Conservation (phyloP, 2,329 filamentous ascomycete species). For the Calonectria fujianensis region DNA sequence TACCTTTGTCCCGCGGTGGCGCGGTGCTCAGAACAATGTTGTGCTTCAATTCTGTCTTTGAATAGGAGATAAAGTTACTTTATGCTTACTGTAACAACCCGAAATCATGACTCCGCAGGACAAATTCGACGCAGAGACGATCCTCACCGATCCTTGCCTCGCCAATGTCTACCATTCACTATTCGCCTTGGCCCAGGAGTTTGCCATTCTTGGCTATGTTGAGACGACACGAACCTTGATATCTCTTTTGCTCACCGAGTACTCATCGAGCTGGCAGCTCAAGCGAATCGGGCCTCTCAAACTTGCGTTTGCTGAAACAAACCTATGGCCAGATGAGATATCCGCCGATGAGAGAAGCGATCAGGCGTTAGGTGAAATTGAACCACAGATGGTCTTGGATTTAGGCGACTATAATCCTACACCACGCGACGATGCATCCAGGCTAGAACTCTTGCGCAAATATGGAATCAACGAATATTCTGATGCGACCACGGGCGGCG, state of each 20-base stretch:
- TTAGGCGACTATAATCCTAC: background rate
- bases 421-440: background rate
- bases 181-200: constrained; percentile 42
- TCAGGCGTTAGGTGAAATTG: background rate
- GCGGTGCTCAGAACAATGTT: background rate
- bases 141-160: constrained; percentile 38
- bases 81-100: background rate
- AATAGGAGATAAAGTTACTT: background rate
- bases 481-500: background rate
- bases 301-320: constrained; percentile 44
- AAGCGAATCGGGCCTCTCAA: constrained; percentile 26
- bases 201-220: constrained; percentile 46
- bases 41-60: background rate
- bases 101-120: constrained; percentile 9
- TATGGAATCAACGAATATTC: background rate
- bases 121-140: constrained; percentile 39
- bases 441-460: constrained; percentile 23
- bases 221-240: constrained; percentile 37
- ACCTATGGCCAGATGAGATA: constrained; percentile 47
- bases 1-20: background rate
- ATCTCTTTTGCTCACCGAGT: constrained; percentile 46
- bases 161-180: constrained; percentile 39
- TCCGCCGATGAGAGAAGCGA: constrained; percentile 17
- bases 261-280: constrained; percentile 47
- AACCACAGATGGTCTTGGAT: background rate